Conservation (phyloP, 345 rosid species). For the Theobroma cacao region DNA sequence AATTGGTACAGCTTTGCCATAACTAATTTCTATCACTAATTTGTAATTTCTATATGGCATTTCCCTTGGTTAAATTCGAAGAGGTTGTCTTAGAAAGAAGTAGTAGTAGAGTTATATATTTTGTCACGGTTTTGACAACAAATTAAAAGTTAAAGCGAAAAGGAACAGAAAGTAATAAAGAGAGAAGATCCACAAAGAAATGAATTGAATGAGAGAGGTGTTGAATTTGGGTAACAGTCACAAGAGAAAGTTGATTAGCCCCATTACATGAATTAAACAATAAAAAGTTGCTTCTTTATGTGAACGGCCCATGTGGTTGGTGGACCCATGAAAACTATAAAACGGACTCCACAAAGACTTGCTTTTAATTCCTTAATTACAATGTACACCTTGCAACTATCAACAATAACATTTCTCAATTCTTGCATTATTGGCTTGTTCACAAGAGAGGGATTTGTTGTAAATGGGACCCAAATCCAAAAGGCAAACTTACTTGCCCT, state of each 20-base stretch:
- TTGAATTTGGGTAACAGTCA: neutral
- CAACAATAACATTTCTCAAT: conserved; percentile 29
- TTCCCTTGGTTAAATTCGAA: neutral
- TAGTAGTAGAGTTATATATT: too few species aligned
- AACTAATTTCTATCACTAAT: too few species aligned
- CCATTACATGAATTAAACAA: conserved; percentile 19
- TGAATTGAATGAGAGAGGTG: conserved; percentile 8
- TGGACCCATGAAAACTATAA: conserved; percentile 40
- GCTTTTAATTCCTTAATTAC: conserved; percentile 34
- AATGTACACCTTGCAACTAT: conserved; percentile 41
- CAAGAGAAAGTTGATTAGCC: conserved; percentile 12
- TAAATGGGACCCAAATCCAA: conserved; percentile 32
- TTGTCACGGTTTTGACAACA: too few species aligned
- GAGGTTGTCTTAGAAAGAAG: neutral
- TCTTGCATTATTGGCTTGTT: conserved; percentile 40
- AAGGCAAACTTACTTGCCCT: conserved; percentile 27
- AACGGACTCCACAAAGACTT: conserved; percentile 38
- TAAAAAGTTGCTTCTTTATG: conserved; percentile 32
- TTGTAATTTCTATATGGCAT: neutral
- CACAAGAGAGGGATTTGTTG: conserved; percentile 23
- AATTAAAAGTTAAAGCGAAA: neutral
- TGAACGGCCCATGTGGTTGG: conserved; percentile 48
- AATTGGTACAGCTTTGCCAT: neutral
- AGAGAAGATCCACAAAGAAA: neutral
- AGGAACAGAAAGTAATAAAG: neutral